Evolutionary conservation across 1,139 yeast genomes (phyloP), one percentile per base, ranked within the genome.

Genomic region (Lodderomyces oxycetoniae): DNA sequence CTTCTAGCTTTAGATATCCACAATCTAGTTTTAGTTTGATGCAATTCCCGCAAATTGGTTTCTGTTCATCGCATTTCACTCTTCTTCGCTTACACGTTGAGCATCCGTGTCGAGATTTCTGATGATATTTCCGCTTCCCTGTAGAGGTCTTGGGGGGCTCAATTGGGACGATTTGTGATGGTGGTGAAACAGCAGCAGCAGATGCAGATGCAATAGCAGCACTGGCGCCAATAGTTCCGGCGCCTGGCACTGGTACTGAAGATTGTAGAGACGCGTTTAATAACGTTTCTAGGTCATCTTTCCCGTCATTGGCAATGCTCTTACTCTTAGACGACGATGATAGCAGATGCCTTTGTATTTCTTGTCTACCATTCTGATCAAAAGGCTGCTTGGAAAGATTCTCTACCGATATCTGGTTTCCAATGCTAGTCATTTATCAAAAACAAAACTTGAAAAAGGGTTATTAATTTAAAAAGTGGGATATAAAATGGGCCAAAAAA

Each of bases 1-100:
- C 22, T n/a, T 23, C 25, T 11, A 32, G 26, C 23, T 43, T 30
- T 5, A 64, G 46, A 47, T 81, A 83, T 0, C 79, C 73, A 62
- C 97, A 89, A 21, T 74, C 82, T 26, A 89, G 65, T 26, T 81
- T 81, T 75, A 88, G 73, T 44, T 84, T 79, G 37, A 67, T 60
- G 57, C 97, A 89, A 57, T 87, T 87, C 19, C 66, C 67, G 56
- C 97, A 89, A 11, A 65, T 54, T 0, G 97, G 97, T 46, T 78
- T 82, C 0, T 68, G 65, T 55, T 89, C 97, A 55, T 89, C 96
- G 64, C 97, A 89, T 53, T 89, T 89, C 31, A 89, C 95, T 36
- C 96, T 65, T 47, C 96, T 72, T 46, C 76, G 72, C 52, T 89
- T 89, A 59, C 97, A 89, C 1, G 94, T 85, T 28, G 79, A 73